Evolutionary conservation across 441 rosid genomes (phyloP), one percentile per base, ranked within the genome.

Genomic region (Francoa sonchifolia): DNA sequence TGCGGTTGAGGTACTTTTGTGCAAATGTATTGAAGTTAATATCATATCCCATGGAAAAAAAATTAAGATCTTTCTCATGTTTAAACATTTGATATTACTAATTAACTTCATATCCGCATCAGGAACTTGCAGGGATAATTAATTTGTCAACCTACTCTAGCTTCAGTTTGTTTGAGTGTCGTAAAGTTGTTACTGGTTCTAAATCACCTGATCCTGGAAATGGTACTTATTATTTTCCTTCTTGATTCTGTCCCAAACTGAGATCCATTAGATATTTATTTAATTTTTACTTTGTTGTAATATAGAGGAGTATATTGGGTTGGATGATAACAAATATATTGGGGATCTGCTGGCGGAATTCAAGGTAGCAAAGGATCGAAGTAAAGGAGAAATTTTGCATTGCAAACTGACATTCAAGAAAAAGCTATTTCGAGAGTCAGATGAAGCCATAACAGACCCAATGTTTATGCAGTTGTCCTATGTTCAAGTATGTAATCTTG

Each of bases 81-180:
- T 28, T 20, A 5, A 28, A 2, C 19, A n/a, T n/a, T 34, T 39
- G 25, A 28, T 48, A 36, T 33, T 18, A 30, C 13, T 37, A 26
- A 40, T 39, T 18, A 32, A 22, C 22, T 48, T 26, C 39, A 14
- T 59, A 21, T 12, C 19, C 48, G 20, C 63, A 43, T 65, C 81
- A 90, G 96, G 96, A 90, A 62, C 96, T 90, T 64, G 85, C 96
- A 20, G 94, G 90, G 70, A 69, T 82, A 64, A 90, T 86, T 43
- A 90, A 86, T 62, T 50, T 90, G 41, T 78, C 99, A 44, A 82
- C 82, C 41, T 78, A 68, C 69, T 82, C 94, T 52, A 90, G 95
- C 70, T 90, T 86, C 66, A 86, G 94, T 73, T 61, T 90, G 45
- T 90, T 76, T 69, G 96, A 90, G 56, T 90, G 90, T 58, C 96